Percentiles rank a stretch among this genome's conserved stretches.
These are phyloP conservation scores for Coprinopsis strossmayeri DNA, from an alignment of 768 basidiomycete species.

Conservation along the genomic window DNA sequence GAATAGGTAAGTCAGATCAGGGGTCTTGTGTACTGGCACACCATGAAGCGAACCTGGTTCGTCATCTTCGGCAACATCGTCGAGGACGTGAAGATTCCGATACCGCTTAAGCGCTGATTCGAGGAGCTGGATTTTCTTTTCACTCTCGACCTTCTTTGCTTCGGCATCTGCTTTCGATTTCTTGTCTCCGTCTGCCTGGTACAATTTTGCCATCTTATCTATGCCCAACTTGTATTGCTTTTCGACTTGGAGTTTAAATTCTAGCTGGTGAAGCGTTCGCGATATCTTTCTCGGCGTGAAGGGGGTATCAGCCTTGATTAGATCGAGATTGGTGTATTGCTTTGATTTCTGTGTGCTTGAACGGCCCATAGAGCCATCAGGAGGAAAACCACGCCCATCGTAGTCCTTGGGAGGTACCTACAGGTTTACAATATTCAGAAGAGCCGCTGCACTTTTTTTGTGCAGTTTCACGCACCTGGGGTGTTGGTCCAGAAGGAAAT, in stretches of 20 bases:
- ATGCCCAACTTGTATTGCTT: slow-evolving; percentile 97
- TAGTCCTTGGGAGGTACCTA: slow-evolving; percentile 50
- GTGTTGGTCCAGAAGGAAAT: slow-evolving; percentile 26
- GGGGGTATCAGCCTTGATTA: slow-evolving; percentile 97
- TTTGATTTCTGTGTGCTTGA: slow-evolving; percentile 32
- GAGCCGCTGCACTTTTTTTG: not conserved
- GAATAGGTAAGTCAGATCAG: slow-evolving; percentile 18
- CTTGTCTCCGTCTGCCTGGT: slow-evolving; percentile 96
- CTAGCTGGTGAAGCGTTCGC: slow-evolving; percentile 95
- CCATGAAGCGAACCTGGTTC: slow-evolving; percentile 45
- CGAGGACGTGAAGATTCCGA: slow-evolving; percentile 91
- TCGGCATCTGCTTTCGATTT: slow-evolving; percentile 91
- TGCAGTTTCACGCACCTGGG: slow-evolving; percentile 28
- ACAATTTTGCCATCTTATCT: slow-evolving; percentile 97
- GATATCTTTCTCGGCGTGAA: slow-evolving; percentile 95
- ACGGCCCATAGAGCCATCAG: slow-evolving; percentile 29
- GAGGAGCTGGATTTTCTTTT: slow-evolving; percentile 92
- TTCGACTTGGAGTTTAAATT: slow-evolving; percentile 98
- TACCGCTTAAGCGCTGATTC: slow-evolving; percentile 91
- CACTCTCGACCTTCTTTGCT: slow-evolving; percentile 89
- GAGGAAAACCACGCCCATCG: slow-evolving; percentile 36
- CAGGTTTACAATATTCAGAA: slow-evolving; percentile 10
- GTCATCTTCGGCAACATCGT: slow-evolving; percentile 84
- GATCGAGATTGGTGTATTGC: slow-evolving; percentile 80
- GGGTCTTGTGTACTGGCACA: not conserved